Conservation (phyloP, 495 filamentous ascomycete species). For the Elasticomyces elasticus region DNA sequence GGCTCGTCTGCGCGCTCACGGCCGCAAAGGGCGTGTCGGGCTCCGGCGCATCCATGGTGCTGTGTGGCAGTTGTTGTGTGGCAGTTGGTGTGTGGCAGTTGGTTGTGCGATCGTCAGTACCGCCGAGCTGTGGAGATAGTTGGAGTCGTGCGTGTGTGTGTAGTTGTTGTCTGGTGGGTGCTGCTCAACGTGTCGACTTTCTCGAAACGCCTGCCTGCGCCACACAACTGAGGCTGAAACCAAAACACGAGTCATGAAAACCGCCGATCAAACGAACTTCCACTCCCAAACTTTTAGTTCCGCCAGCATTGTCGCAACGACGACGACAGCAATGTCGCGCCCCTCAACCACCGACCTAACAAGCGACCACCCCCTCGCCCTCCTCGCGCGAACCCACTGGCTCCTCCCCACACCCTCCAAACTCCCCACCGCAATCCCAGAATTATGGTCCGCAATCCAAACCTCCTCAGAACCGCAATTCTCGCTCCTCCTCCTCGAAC, state of each 20-base stretch:
- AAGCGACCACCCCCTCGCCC: constrained; percentile 70
- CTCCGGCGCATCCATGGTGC: constrained; percentile 64
- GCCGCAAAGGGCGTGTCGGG: constrained; percentile 77
- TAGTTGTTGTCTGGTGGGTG: background rate
- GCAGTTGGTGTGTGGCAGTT: constrained; percentile 1
- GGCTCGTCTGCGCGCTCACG: constrained; percentile 73
- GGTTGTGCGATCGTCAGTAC: background rate
- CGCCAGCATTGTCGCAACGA: too few species aligned
- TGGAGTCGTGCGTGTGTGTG: background rate
- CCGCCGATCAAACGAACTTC: too few species aligned
- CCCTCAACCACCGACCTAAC: constrained; percentile 58
- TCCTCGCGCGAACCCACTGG: constrained; percentile 79
- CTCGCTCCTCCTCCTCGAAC: constrained; percentile 74
- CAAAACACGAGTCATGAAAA: too few species aligned
- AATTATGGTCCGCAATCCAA: constrained; percentile 87
- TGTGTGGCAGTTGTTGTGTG: background rate
- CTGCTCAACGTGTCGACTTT: background rate
- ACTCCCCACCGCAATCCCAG: constrained; percentile 71
- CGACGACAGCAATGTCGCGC: constrained; percentile 27
- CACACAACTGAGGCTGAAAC: too few species aligned
- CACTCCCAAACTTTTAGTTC: too few species aligned
- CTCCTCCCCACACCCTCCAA: constrained; percentile 54
- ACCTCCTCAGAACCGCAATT: constrained; percentile 65
- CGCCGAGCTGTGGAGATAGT: background rate
- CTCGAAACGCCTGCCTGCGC: background rate